A percentile compares a stretch with the other conserved stretches of the same genome.
phyloP scores from a whole-genome alignment of 805 yeast genomes.

The Schwanniomyces vanrijiae region DNA sequence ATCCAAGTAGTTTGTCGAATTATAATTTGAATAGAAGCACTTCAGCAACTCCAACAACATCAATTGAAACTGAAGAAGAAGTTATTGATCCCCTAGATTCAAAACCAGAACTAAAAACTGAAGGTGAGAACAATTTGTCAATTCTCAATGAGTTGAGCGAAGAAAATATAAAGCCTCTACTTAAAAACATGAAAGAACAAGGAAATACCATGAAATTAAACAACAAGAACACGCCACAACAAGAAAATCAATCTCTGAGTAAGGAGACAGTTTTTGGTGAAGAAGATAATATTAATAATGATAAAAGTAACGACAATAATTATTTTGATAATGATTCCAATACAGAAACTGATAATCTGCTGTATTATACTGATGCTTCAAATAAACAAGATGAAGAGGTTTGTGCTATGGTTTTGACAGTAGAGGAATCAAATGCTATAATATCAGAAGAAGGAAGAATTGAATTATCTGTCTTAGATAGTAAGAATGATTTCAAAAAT shows the following conservation, averaged over 20 bases:
- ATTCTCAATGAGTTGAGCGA: conserved; percentile 5
- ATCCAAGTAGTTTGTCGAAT: conserved; percentile 22
- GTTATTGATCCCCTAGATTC: neutral
- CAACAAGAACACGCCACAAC: neutral
- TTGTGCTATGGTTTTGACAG: neutral
- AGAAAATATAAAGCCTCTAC: neutral
- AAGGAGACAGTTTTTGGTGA: neutral
- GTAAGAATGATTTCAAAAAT: no score
- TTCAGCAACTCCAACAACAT: conserved; percentile 33
- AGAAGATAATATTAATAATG: neutral
- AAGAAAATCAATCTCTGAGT: neutral
- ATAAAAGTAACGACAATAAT: neutral
- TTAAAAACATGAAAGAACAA: neutral
- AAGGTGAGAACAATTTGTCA: conserved; percentile 2
- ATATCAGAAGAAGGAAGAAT: no score
- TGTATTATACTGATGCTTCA: neutral
- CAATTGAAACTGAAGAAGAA: conserved; percentile 17
- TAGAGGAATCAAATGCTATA: neutral
- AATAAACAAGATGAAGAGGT: neutral
- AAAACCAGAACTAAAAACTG: neutral
- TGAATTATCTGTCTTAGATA: no score
- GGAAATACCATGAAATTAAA: neutral
- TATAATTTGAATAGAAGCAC: conserved; percentile 21
- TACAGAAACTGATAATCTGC: neutral
- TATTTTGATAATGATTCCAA: neutral